Evolutionary conservation across 345 rosid genomes (phyloP).

Genomic region (Gynandropsis gynandra): DNA sequence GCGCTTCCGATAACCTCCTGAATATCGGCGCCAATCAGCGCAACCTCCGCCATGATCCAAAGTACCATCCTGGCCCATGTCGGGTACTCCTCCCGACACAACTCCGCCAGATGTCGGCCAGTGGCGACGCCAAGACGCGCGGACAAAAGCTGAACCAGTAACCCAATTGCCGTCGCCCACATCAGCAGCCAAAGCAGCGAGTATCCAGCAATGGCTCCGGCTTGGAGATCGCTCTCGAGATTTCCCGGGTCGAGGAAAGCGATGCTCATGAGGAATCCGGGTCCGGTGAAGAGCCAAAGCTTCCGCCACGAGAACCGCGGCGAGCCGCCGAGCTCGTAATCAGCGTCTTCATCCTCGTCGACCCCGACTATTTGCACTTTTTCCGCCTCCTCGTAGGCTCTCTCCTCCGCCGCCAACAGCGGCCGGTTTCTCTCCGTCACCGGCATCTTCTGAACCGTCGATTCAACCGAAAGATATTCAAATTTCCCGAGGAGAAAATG

Average conservation of each 20-base stretch:
- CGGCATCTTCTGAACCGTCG: constrained; percentile 15
- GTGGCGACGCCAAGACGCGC: constrained; percentile 96
- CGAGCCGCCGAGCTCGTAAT: constrained; percentile 21
- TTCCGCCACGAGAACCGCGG: constrained; percentile 91
- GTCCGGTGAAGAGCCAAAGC: constrained; percentile 92
- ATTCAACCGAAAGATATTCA: neutral
- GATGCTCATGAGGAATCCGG: constrained; percentile 93
- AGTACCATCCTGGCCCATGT: constrained; percentile 69
- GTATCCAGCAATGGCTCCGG: constrained; percentile 96
- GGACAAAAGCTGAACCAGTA: constrained; percentile 74
- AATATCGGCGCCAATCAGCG: constrained; percentile 35
- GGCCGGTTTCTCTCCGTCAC: constrained; percentile 20
- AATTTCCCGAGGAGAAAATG: too few relatives aligned
- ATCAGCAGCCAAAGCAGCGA: constrained; percentile 81
- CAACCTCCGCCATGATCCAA: constrained; percentile 83
- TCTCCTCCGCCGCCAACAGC: constrained; percentile 30
- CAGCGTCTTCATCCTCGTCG: constrained; percentile 23
- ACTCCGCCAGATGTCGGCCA: constrained; percentile 83
- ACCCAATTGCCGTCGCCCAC: constrained; percentile 94
- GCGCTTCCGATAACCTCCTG: constrained; percentile 98
- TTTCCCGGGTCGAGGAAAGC: constrained; percentile 96
- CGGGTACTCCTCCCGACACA: constrained; percentile 88
- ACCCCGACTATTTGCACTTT: constrained; percentile 62
- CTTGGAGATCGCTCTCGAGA: constrained; percentile 91
- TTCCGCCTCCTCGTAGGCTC: constrained; percentile 65